phyloP scores from a whole-genome alignment of 2,329 filamentous ascomycete species.

The Fusarium sp. region DNA sequence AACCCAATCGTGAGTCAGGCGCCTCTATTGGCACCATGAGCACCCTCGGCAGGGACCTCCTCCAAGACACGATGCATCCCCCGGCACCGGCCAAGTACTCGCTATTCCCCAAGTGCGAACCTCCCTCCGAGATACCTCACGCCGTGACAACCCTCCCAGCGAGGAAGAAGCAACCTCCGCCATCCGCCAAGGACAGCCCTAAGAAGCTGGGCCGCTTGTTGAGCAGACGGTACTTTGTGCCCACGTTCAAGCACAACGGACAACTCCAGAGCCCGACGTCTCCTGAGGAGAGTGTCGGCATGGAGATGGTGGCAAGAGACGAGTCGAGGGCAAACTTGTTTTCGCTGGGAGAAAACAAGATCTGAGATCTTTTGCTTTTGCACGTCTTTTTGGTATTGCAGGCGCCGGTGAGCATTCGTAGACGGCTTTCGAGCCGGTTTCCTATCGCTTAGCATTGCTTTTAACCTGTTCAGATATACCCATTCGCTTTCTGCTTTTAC shows the following conservation, averaged over 20 bases:
- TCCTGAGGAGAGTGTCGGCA: not conserved
- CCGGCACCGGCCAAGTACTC: conserved; percentile 17
- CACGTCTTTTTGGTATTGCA: not conserved
- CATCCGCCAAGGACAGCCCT: not conserved
- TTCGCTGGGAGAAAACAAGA: conserved; percentile 29
- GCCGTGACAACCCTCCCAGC: not conserved
- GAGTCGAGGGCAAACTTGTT: conserved; percentile 19
- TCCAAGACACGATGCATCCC: conserved; percentile 36
- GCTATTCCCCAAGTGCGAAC: not conserved
- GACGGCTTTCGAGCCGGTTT: not conserved
- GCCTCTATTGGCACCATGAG: conserved; percentile 38
- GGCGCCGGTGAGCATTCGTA: conserved; percentile 1
- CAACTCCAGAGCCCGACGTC: conserved; percentile 30
- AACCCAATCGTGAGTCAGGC: not conserved
- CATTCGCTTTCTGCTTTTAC: not conserved
- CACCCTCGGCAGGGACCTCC: conserved; percentile 35
- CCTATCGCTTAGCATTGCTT: not conserved
- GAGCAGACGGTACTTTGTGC: conserved; percentile 37
- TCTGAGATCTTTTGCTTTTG: conserved; percentile 16
- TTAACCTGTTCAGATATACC: not conserved
- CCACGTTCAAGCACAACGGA: conserved; percentile 24
- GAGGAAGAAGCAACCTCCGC: conserved; percentile 4
- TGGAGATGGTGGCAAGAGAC: conserved; percentile 24
- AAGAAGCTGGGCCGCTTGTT: conserved; percentile 4
- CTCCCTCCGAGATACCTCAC: not conserved